These are phyloP conservation scores for Asterochloris sp. DNA, from an alignment of 139 green algal genomes.

Conservation along the genomic window DNA sequence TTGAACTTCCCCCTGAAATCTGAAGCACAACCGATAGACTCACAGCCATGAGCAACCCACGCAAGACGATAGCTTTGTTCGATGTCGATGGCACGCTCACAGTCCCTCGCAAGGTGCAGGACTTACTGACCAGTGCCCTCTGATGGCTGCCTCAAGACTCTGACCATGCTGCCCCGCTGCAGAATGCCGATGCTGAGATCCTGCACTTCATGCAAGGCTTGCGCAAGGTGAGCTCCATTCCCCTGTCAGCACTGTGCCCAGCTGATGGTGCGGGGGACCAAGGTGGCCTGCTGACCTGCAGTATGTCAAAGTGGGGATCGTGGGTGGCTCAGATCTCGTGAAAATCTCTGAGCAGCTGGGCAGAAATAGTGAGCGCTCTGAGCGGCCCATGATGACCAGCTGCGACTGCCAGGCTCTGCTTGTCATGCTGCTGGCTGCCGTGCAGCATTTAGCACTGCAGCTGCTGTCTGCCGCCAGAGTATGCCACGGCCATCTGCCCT, in stretches of 20 bases:
- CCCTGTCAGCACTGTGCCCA: background rate
- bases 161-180: background rate
- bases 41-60: background rate
- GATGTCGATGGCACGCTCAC: conserved; percentile 97
- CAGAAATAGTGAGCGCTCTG: conserved; percentile 54
- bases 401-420: background rate
- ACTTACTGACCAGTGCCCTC: background rate
- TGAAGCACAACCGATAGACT: too few relatives aligned
- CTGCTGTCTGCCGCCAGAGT: background rate
- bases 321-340: conserved; percentile 92
- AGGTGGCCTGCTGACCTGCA: conserved; percentile 27
- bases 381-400: background rate
- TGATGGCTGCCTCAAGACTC: background rate
- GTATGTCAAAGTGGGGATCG: conserved; percentile 90
- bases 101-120: conserved; percentile 74
- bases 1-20: too few relatives aligned
- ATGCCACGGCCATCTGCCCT: background rate
- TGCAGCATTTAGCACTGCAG: background rate
- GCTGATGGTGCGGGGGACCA: background rate
- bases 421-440: background rate
- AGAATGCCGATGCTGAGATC: conserved; percentile 59
- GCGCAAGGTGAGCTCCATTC: conserved; percentile 56
- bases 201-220: conserved; percentile 81
- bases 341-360: conserved; percentile 99
- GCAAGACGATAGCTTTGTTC: conserved; percentile 78